These are phyloP conservation scores for Pisolithus albus DNA, from an alignment of 768 basidiomycete genomes.

Conservation along the genomic window DNA sequence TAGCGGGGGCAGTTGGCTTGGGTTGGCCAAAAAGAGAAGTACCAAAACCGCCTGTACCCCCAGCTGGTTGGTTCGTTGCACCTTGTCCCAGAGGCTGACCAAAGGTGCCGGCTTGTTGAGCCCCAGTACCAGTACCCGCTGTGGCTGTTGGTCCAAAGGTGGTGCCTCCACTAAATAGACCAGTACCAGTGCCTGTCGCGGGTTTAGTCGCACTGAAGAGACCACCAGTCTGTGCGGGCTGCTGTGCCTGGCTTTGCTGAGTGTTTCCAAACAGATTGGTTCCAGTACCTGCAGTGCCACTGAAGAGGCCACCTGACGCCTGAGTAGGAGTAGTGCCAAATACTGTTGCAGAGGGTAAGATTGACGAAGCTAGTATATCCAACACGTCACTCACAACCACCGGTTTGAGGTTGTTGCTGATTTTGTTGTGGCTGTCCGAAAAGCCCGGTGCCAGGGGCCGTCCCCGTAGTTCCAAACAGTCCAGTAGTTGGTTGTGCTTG, in stretches of 20 bases:
- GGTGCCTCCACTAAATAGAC: constrained; percentile 41
- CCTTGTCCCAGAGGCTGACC: constrained; percentile 46
- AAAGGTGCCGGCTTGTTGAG: constrained; percentile 36
- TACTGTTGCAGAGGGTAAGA: constrained; percentile 20
- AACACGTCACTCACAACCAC: constrained; percentile 26
- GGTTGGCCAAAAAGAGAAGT: constrained; percentile 42
- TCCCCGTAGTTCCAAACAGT: constrained; percentile 25
- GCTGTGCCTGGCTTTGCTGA: constrained; percentile 34
- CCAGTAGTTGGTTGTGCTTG: constrained; percentile 18
- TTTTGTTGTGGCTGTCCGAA: constrained; percentile 28
- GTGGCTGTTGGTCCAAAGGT: constrained; percentile 38
- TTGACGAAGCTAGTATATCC: background rate
- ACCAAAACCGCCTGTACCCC: constrained; percentile 30
- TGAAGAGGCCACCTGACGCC: constrained; percentile 31
- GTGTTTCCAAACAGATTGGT: constrained; percentile 30
- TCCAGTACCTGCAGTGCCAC: constrained; percentile 24
- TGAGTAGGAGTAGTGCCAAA: constrained; percentile 30
- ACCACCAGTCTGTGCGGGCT: constrained; percentile 24
- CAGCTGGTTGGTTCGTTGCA: constrained; percentile 30
- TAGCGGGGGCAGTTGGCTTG: constrained; percentile 44
- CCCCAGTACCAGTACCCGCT: constrained; percentile 25
- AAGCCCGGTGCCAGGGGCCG: constrained; percentile 19
- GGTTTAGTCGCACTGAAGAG: constrained; percentile 28
- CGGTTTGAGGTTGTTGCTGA: constrained; percentile 31
- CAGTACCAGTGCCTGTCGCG: constrained; percentile 23